These are phyloP conservation scores for Apiotrichum siamense DNA, from an alignment of 1,284 basidiomycete species.

Conservation along the genomic window DNA sequence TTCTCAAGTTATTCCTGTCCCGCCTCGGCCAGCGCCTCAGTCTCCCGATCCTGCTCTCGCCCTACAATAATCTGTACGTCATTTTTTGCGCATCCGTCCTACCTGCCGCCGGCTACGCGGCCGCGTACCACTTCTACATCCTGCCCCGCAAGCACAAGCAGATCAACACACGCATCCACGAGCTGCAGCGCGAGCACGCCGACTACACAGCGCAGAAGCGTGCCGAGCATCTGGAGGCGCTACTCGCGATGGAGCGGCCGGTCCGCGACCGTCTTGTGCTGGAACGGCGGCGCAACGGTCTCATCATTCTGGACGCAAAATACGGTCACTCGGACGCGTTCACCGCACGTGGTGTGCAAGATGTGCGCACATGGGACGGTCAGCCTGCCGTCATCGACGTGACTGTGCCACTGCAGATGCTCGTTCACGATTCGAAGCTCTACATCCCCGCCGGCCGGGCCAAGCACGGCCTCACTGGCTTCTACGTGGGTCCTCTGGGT, in stretches of 20 bases:
- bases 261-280: constrained; percentile 17
- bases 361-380: constrained; percentile 38
- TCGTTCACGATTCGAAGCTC: constrained; percentile 71
- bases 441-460: constrained; percentile 66
- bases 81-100: constrained; percentile 53
- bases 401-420: constrained; percentile 69
- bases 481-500: constrained; percentile 31
- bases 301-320: constrained; percentile 64
- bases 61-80: constrained; percentile 50
- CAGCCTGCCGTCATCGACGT: constrained; percentile 60
- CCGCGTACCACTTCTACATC: constrained; percentile 57
- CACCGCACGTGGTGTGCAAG: constrained; percentile 51
- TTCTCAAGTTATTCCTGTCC: constrained; percentile 25
- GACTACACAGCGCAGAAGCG: constrained; percentile 58
- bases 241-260: constrained; percentile 47
- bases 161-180: constrained; percentile 49
- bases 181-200: constrained; percentile 56
- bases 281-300: constrained; percentile 54
- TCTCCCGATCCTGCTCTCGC: constrained; percentile 55
- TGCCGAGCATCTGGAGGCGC: constrained; percentile 56
- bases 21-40: constrained; percentile 54
- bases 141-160: constrained; percentile 53
- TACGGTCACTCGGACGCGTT: constrained; percentile 54
- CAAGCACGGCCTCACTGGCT: constrained; percentile 49
- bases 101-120: constrained; percentile 53